These are phyloP conservation scores for Cladosporium sp. DNA, from an alignment of 2,329 filamentous ascomycete species.

Conservation along the genomic window DNA sequence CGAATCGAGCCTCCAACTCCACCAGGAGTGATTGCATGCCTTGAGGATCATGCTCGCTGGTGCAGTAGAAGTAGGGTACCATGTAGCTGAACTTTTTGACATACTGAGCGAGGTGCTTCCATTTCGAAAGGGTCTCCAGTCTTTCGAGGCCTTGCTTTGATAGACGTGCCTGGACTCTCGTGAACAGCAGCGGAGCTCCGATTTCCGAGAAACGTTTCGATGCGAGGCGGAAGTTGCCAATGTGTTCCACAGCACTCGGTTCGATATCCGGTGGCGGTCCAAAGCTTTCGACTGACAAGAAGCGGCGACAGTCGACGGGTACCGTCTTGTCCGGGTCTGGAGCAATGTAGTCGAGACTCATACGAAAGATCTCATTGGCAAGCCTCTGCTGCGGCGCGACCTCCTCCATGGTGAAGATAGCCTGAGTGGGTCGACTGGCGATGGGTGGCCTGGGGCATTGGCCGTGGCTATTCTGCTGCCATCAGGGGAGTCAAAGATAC, in stretches of 20 bases:
- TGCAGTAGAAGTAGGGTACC: constrained; percentile 52
- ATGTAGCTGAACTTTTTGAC: constrained; percentile 57
- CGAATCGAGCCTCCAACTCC: constrained; percentile 23
- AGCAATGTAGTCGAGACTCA: constrained; percentile 47
- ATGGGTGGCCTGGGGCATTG: not conserved
- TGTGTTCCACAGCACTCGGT: constrained; percentile 38
- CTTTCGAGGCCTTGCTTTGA: constrained; percentile 44
- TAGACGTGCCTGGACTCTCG: constrained; percentile 47
- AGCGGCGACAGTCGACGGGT: constrained; percentile 44
- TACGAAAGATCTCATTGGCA: constrained; percentile 46
- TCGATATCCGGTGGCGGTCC: constrained; percentile 38
- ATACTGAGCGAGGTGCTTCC: constrained; percentile 45
- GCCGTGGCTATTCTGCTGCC: not conserved
- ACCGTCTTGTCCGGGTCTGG: constrained; percentile 47
- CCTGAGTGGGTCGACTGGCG: constrained; percentile 16
- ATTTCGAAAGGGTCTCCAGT: constrained; percentile 44
- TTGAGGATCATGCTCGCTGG: constrained; percentile 33
- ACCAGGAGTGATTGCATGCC: constrained; percentile 14
- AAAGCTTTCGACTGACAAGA: constrained; percentile 48
- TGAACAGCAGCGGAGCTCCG: constrained; percentile 47
- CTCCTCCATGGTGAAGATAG: constrained; percentile 16
- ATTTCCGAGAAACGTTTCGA: constrained; percentile 46
- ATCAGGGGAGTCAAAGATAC: not conserved
- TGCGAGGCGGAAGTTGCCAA: constrained; percentile 43
- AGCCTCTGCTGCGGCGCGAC: constrained; percentile 23